Evolutionary conservation across 768 basidiomycete genomes (phyloP), one percentile per base, ranked within the genome.

Genomic region (Xanthoconium purpureum): DNA sequence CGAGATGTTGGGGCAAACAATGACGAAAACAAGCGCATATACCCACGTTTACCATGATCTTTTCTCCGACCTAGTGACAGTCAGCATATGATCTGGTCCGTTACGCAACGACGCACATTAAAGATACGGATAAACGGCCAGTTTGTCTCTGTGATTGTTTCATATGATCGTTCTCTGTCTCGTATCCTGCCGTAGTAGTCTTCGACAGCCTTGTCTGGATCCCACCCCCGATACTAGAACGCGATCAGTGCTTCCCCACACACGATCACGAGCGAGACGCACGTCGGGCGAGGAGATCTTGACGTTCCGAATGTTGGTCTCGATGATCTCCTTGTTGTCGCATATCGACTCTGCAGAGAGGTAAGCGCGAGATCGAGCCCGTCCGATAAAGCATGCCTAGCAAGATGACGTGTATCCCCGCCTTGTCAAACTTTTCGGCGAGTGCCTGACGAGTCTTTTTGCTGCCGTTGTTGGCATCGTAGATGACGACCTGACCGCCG

Each of bases 211-310:
- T 85, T 80, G 69, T 99, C 90, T 43, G 93, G 91, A 65, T 95
- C 81, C 94, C 96, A 98, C 15, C 82, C 85, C 46, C 86, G 85
- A 71, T 98, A 99, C 95, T 97, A 24, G 37, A 18, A 10, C 33
- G 18, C 33, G 17, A 53, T 66, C 43, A 62, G 40, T n/a, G n/a
- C 46, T 2, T 9, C 10, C 11, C 38, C 15, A 24, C 24, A 28
- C 40, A 18, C 43, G 47, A 62, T 36, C 28, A 35, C 42, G 47
- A 15, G 20, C 5, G 35, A 28, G 18, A 79, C 91, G 40, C 66
- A 94, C 96, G 71, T 99, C 96, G 5, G 96, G 97, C 14, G 96
- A 98, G 9, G 95, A 97, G 47, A 99, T 91, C 80, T 99, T 98
- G 74, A 98, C 96, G 60, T 84, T 92, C 45, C 97, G 83, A 51